These are phyloP conservation scores for Corymbia citriodora DNA, from an alignment of 441 rosid species.

Conservation along the genomic window DNA sequence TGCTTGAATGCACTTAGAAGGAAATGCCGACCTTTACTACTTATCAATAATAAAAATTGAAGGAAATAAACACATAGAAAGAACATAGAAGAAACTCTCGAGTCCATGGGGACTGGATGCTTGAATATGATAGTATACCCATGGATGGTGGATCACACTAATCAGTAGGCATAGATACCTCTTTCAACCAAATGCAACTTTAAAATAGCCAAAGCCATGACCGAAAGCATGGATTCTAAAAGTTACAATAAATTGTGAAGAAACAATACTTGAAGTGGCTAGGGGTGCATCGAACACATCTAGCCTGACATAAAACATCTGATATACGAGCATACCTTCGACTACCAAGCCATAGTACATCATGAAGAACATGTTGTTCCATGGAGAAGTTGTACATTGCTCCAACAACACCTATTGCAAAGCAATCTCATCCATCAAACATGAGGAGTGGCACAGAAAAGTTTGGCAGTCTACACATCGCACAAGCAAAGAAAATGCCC, in stretches of 20 bases:
- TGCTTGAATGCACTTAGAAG: neutral
- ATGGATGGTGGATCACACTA: neutral
- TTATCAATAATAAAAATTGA: neutral
- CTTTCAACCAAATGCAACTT: neutral
- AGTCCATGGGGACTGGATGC: neutral
- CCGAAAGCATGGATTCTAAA: neutral
- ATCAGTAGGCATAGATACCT: neutral
- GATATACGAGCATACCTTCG: constrained; percentile 45
- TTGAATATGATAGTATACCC: neutral
- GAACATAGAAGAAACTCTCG: neutral
- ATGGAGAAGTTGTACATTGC: constrained; percentile 73
- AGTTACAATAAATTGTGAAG: neutral
- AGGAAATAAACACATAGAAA: neutral
- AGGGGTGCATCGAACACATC: neutral
- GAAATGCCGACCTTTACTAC: neutral
- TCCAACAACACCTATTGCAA: constrained; percentile 69
- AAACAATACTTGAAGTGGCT: neutral
- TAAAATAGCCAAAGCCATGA: neutral
- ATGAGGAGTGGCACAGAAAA: neutral
- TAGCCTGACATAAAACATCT: too few species aligned
- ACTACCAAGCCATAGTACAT: constrained; percentile 79
- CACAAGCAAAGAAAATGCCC: neutral
- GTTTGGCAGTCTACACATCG: neutral
- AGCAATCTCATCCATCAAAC: neutral
- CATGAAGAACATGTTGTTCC: constrained; percentile 88